phyloP scores from a whole-genome alignment of 495 filamentous ascomycete species.

The Chaetomium tenue region DNA sequence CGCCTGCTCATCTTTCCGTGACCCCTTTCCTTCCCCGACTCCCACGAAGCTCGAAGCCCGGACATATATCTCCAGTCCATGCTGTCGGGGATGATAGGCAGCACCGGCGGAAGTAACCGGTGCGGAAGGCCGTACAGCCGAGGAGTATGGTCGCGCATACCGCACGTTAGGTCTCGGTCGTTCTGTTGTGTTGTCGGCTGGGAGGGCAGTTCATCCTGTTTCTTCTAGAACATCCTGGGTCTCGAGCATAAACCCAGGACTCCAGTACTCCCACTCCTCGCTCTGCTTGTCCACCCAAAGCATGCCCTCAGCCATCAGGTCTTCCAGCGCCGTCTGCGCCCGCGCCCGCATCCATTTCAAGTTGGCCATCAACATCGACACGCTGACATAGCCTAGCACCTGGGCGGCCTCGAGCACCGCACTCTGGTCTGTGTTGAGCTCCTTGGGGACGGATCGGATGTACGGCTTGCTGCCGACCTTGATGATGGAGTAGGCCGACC shows the following conservation, averaged over 20 bases:
- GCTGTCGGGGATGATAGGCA: too few species aligned
- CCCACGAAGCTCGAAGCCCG: too few species aligned
- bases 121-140: too few species aligned
- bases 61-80: too few species aligned
- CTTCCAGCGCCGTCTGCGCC: constrained; percentile 84
- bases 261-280: constrained; percentile 93
- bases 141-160: too few species aligned
- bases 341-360: constrained; percentile 80
- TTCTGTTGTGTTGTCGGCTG: not conserved
- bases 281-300: constrained; percentile 92
- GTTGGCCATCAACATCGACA: constrained; percentile 91
- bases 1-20: too few species aligned
- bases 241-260: constrained; percentile 62
- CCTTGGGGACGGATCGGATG: constrained; percentile 91
- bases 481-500: constrained; percentile 80
- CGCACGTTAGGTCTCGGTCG: too few species aligned
- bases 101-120: too few species aligned
- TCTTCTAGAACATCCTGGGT: constrained; percentile 18
- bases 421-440: constrained; percentile 92
- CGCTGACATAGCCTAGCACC: constrained; percentile 81
- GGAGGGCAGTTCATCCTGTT: constrained; percentile 9
- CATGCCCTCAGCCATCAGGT: constrained; percentile 84
- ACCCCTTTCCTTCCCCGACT: too few species aligned
- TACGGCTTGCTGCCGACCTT: constrained; percentile 78
- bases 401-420: constrained; percentile 84